Base-by-base conservation (phyloP, 768 basidiomycete species). In the Cystobasidium ongulense region DNA sequence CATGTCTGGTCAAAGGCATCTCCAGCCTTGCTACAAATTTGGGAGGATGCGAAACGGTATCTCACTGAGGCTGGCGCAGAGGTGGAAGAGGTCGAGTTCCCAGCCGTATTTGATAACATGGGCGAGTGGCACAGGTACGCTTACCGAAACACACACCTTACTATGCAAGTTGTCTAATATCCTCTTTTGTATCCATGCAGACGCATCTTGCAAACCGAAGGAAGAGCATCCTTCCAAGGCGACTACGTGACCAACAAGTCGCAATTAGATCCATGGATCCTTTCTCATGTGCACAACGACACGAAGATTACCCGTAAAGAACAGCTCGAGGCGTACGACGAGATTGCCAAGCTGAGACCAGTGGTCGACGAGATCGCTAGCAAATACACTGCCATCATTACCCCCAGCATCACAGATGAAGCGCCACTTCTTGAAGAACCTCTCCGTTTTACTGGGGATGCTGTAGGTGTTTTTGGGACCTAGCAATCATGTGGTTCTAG, bases 81-180 rank as follows among this genome's bases (percentile, higher is more conserved):
- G 11, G 76, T 81, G 1, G 76, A 75, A 50, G 80, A 81, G 18
- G 15, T 81, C 38, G 78, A 80, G 0, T 74, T 81, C 1, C 79
- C 78, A 17, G 25, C 31, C 3, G 79, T 76, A 15, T 80, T 81
- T 59, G 66, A 78, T 39, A 68, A 74, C 11, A 38, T 79, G 1
- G 33, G 33, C 3, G 63, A 63, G 0, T 57, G 43, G 33, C 64
- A 74, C 38, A 38, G 39, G 67, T 74, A 23, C 15, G 61, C 18
- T 27, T 33, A 13, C 21, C 31, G 21, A 27, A 23, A 41, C 62
- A 7, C 18, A 7, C 18, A 27, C 18, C 7, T 59, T 7, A 27
- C 33, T 18, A 7, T 1, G 3, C 8, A 13, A 7, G 7, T 7
- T 39, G 39, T 39, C 39, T 39, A 39, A 39, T 17, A 39, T 10